Evolutionary conservation across 345 rosid genomes (phyloP).

Genomic region (Excoecaria cochinchinensis): DNA sequence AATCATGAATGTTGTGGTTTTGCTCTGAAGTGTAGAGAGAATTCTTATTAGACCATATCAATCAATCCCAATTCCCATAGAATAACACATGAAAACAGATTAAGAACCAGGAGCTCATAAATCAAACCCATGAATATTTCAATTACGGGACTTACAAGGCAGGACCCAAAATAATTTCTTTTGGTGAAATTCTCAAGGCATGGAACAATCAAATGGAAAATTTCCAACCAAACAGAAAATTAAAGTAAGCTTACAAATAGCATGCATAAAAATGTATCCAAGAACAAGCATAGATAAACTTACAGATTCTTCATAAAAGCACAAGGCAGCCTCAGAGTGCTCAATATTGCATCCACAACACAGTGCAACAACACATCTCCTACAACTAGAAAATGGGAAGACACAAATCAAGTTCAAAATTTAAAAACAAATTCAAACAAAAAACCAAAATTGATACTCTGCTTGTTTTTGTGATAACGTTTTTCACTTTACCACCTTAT

Average conservation of each 20-base stretch:
- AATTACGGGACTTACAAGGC: background rate
- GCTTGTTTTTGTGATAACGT: no score
- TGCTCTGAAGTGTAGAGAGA: no score
- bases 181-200: background rate
- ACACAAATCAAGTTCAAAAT: no score
- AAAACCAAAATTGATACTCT: no score
- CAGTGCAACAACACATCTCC: no score
- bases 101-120: background rate
- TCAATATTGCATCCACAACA: no score
- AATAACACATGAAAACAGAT: background rate
- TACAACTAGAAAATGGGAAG: no score
- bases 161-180: background rate
- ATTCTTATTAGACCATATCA: background rate
- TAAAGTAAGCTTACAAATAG: background rate
- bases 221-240: background rate
- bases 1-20: background rate
- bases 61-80: background rate
- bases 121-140: constrained; percentile 1
- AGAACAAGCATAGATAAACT: background rate
- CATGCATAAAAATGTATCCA: background rate
- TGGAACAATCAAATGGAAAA: background rate
- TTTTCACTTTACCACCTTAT: no score
- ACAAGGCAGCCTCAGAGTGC: no score
- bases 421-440: no score
- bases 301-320: no score